Percentiles rank a stretch among this genome's conserved stretches.
Evolutionary conservation across 2,329 filamentous ascomycete species (phyloP).

Genomic region (Colletotrichum agaves): DNA sequence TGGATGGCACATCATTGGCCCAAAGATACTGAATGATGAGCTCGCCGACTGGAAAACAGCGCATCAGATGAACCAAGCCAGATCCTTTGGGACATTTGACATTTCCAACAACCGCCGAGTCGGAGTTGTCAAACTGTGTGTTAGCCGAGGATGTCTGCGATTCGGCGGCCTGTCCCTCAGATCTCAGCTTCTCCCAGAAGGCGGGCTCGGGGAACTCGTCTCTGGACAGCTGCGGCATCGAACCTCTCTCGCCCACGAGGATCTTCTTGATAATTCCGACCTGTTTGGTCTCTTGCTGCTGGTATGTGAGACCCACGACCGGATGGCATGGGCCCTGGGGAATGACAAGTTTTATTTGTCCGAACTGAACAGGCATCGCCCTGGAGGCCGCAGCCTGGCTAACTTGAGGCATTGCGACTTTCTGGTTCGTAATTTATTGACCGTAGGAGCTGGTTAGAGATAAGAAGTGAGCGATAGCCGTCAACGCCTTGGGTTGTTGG

Average conservation of each 20-base stretch:
- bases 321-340: slow-evolving; percentile 15
- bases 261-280: not conserved
- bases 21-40: slow-evolving; percentile 9
- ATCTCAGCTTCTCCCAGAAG: slow-evolving; percentile 6
- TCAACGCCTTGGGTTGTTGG: no score
- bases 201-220: not conserved
- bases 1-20: not conserved
- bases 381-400: not conserved
- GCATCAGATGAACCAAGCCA: not conserved
- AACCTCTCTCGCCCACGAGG: not conserved
- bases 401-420: not conserved
- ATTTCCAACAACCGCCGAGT: no score
- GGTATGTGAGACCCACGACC: slow-evolving; percentile 2
- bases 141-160: no score
- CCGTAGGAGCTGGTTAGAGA: no score
- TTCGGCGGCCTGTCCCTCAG: not conserved
- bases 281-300: not conserved
- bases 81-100: no score
- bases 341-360: not conserved
- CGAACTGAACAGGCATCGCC: not conserved
- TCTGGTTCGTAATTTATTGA: not conserved
- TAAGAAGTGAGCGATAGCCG: no score
- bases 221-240: not conserved
- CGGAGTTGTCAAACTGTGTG: no score
- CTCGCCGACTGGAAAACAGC: not conserved